Percentiles rank a stretch among this genome's conserved stretches.
Conservation (phyloP, 441 rosid species). For the Sinapis alba region DNA sequence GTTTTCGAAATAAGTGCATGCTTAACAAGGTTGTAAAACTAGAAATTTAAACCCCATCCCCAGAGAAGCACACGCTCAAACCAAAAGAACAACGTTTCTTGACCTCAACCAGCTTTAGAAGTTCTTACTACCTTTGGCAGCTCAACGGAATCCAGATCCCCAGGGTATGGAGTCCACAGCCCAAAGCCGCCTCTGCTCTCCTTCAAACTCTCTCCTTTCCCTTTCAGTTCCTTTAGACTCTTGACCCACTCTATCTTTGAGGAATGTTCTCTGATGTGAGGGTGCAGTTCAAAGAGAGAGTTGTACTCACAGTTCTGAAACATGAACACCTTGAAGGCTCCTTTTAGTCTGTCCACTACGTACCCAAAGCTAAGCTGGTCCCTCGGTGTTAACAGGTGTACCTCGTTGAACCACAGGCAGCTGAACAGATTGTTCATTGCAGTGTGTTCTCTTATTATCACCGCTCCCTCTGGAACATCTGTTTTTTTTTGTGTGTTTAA, state of each 20-base stretch:
- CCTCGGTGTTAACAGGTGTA: slow-evolving; percentile 87
- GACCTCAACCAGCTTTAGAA: slow-evolving; percentile 84
- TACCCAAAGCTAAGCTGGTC: slow-evolving; percentile 97
- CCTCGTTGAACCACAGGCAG: slow-evolving; percentile 99
- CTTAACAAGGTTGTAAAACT: not conserved
- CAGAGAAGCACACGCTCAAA: not conserved
- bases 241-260: slow-evolving; percentile 97
- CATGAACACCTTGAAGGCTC: slow-evolving; percentile 75
- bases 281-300: slow-evolving; percentile 81
- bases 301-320: slow-evolving; percentile 95
- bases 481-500: slow-evolving; percentile 41
- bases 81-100: not conserved
- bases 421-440: slow-evolving; percentile 76
- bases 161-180: slow-evolving; percentile 95
- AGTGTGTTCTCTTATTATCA: slow-evolving; percentile 87
- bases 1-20: not conserved
- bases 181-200: slow-evolving; percentile 95
- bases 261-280: slow-evolving; percentile 93
- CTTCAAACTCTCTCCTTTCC: slow-evolving; percentile 76
- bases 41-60: not conserved
- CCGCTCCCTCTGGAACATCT: slow-evolving; percentile 99
- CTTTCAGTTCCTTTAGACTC: slow-evolving; percentile 66
- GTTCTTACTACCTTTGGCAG: slow-evolving; percentile 75
- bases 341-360: slow-evolving; percentile 71
- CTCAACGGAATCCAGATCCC: slow-evolving; percentile 66